Percentiles rank a stretch among this genome's conserved stretches.
Evolutionary conservation across 169 alveolate species (phyloP).

Genomic region (Eimeria sp.): DNA sequence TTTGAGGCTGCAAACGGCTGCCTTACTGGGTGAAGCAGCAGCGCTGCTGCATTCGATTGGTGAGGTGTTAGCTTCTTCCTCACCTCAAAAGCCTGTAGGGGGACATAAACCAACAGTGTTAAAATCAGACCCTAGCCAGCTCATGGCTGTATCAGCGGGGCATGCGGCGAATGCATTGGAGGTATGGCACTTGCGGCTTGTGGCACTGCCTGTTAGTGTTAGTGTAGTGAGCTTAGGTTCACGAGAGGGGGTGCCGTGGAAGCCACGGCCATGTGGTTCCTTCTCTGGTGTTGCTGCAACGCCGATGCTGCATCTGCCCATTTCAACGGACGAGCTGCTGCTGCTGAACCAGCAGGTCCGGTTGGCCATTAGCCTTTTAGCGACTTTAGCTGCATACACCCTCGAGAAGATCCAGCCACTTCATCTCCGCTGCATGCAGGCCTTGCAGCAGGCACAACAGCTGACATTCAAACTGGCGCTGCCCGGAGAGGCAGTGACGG

Average conservation of each 20-base stretch:
- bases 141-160: constrained; percentile 36
- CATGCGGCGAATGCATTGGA: constrained; percentile 23
- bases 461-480: background rate
- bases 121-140: background rate
- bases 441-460: constrained; percentile 52
- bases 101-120: background rate
- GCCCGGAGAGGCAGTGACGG: background rate
- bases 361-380: background rate
- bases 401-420: constrained; percentile 6
- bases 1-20: constrained; percentile 47
- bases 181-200: constrained; percentile 32
- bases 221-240: constrained; percentile 29
- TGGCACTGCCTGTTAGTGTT: constrained; percentile 31
- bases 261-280: constrained; percentile 27
- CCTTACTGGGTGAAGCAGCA: constrained; percentile 52
- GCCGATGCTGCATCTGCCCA: background rate
- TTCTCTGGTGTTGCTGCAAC: constrained; percentile 60
- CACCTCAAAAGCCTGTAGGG: background rate
- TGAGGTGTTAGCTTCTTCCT: background rate
- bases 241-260: constrained; percentile 39
- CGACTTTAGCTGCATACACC: background rate
- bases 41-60: constrained; percentile 50
- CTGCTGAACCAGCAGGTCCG: constrained; percentile 25
- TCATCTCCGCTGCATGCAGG: constrained; percentile 21
- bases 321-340: constrained; percentile 33